Percentiles rank a stretch among this genome's conserved stretches.
Evolutionary conservation across 345 rosid species (phyloP).

Genomic region (Eucalyptus fibrosa): DNA sequence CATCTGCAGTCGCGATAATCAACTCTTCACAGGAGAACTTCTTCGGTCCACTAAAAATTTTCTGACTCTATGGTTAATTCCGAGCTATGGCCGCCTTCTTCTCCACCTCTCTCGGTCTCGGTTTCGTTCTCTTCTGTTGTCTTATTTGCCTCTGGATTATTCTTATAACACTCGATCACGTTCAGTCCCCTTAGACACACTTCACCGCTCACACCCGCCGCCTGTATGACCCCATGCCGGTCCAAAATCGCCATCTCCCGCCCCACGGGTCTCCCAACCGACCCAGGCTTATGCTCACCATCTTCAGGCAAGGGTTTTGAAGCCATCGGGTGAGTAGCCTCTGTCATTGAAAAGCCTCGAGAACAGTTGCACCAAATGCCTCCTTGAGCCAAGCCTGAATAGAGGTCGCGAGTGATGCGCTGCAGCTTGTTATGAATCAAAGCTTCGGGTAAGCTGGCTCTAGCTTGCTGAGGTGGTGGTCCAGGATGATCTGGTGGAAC

Average conservation of each 20-base stretch:
- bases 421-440: slow-evolving; percentile 76
- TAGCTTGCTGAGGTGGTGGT: slow-evolving; percentile 47
- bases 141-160: background rate
- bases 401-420: slow-evolving; percentile 41
- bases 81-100: background rate
- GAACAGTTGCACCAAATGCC: slow-evolving; percentile 60
- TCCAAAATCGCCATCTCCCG: slow-evolving; percentile 60
- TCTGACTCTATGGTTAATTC: background rate
- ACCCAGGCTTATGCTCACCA: slow-evolving; percentile 66
- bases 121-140: background rate
- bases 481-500: slow-evolving; percentile 73
- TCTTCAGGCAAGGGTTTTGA: slow-evolving; percentile 72
- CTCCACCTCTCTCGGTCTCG: background rate
- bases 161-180: too few relatives aligned
- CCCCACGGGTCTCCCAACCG: slow-evolving; percentile 76
- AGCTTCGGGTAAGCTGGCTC: slow-evolving; percentile 51
- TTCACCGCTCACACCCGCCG: background rate
- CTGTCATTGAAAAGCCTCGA: slow-evolving; percentile 88
- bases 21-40: background rate
- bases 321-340: slow-evolving; percentile 65
- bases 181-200: background rate
- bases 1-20: background rate
- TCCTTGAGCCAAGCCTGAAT: slow-evolving; percentile 59
- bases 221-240: background rate
- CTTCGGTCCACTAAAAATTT: background rate